Evolutionary conservation across 164 flowering plant genomes (phyloP), one percentile per base, ranked within the genome.

Genomic region (Magnolia changhungtana): DNA sequence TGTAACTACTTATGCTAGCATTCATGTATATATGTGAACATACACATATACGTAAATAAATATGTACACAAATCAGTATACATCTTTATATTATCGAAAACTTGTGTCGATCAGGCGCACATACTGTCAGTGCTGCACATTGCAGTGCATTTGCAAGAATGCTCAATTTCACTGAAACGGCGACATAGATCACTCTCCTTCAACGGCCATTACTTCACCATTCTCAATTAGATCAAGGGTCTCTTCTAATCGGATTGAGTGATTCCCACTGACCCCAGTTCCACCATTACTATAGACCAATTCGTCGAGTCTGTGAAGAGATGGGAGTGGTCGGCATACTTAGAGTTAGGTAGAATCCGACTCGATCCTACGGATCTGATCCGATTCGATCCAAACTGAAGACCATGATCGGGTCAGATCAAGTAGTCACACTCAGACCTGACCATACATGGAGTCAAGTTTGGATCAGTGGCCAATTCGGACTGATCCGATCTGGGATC

Each of bases 221-320:
- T 1, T 71, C 27, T 89, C 19, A 76, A 66, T n/a, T 76, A 72
- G 50, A 70, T 82, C 10, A 75, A 77, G 77, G 92, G 88, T 2
- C 79, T 89, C 3, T 86, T 91, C 82, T 79, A 68, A 45, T 89
- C 95, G 2, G 95, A 88, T 50, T 89, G 89, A 0, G 86, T 90
- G 3, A 84, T 90, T 13, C 74, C 24, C 24, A 23, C 24, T 23
- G 24, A 23, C 24, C 24, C 24, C 24, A 23, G 24, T 23, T 23
- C 24, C 24, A 23, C 24, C 24, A 23, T 23, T 23, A 23, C 0
- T 23, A 23, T 87, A 2, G 14, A 7, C 7, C 67, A 55, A 51
- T 69, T 76, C 52, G 67, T 73, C 8, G 14, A 51, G 6, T 61
- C 74, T 2, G 63, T 76, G 74, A 63, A 23, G 74, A 63, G 70